Evolutionary conservation across 257 asterid species (phyloP).

Genomic region (Leptodermis oblonga): DNA sequence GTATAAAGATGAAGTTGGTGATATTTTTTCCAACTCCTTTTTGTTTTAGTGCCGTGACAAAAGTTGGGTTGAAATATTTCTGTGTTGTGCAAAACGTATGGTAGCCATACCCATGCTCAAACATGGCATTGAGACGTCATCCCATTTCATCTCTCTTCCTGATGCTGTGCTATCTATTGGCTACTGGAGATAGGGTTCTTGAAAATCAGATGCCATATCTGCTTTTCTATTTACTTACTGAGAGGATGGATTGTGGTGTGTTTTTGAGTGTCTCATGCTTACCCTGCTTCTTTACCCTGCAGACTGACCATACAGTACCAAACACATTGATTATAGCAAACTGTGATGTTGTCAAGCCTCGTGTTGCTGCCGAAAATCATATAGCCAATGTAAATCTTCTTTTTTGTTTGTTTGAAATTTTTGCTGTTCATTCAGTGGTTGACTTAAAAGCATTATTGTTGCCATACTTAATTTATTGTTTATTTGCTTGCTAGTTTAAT

Average conservation of each 20-base stretch:
- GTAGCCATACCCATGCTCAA: too few relatives aligned
- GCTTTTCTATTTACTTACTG: neutral
- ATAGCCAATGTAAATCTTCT: constrained; percentile 60
- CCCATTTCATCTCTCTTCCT: too few relatives aligned
- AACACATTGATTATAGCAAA: constrained; percentile 90
- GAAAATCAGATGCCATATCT: too few relatives aligned
- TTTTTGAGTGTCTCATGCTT: constrained; percentile 7
- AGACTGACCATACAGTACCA: constrained; percentile 95
- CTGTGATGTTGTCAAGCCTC: constrained; percentile 89
- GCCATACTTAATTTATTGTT: constrained; percentile 16
- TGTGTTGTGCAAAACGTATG: too few relatives aligned
- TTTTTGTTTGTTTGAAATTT: neutral
- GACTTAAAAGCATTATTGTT: neutral
- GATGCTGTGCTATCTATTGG: too few relatives aligned
- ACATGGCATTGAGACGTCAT: too few relatives aligned
- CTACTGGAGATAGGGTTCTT: too few relatives aligned
- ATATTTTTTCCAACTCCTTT: too few relatives aligned
- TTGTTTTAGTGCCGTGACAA: too few relatives aligned
- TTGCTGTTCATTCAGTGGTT: constrained; percentile 6
- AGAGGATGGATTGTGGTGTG: neutral
- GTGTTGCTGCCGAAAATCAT: constrained; percentile 86
- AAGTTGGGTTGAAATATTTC: too few relatives aligned
- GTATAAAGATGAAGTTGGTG: too few relatives aligned
- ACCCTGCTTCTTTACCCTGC: constrained; percentile 18
- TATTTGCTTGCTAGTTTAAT: constrained; percentile 59